Conservation (phyloP, 768 basidiomycete species). For the Naganishia randhawae region DNA sequence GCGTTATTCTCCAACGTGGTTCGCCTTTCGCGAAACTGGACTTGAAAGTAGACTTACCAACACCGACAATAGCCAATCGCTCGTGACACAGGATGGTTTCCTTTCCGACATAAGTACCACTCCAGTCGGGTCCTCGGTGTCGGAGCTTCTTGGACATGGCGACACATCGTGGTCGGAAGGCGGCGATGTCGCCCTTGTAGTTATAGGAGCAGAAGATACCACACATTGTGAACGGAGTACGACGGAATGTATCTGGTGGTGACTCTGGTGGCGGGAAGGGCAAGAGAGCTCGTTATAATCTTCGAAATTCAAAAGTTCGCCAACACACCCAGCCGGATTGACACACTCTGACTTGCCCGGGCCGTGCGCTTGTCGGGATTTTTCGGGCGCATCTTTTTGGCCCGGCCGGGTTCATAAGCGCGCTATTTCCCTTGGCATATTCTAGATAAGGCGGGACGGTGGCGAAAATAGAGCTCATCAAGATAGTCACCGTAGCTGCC, state of each 20-base stretch:
- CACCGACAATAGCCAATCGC: slow-evolving; percentile 93
- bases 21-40: too few relatives aligned
- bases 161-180: slow-evolving; percentile 68
- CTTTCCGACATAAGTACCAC: slow-evolving; percentile 84
- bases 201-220: slow-evolving; percentile 86
- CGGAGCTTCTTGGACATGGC: slow-evolving; percentile 83
- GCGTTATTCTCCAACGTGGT: slow-evolving; percentile 1
- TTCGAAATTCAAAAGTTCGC: neutral
- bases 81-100: slow-evolving; percentile 84
- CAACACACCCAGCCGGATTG: neutral
- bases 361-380: neutral
- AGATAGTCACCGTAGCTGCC: too few relatives aligned
- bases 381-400: slow-evolving; percentile 5
- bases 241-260: neutral
- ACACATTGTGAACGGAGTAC: slow-evolving; percentile 62
- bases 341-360: slow-evolving; percentile 5
- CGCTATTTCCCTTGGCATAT: neutral
- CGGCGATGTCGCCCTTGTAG: slow-evolving; percentile 56
- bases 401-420: slow-evolving; percentile 9
- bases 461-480: too few relatives aligned
- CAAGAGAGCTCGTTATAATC: neutral
- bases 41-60: slow-evolving; percentile 59
- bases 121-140: slow-evolving; percentile 98
- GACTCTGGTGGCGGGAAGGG: neutral
- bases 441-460: too few relatives aligned